Evolutionary conservation across 768 basidiomycete genomes (phyloP), one percentile per base, ranked within the genome.

Genomic region (Collybia mongolica): DNA sequence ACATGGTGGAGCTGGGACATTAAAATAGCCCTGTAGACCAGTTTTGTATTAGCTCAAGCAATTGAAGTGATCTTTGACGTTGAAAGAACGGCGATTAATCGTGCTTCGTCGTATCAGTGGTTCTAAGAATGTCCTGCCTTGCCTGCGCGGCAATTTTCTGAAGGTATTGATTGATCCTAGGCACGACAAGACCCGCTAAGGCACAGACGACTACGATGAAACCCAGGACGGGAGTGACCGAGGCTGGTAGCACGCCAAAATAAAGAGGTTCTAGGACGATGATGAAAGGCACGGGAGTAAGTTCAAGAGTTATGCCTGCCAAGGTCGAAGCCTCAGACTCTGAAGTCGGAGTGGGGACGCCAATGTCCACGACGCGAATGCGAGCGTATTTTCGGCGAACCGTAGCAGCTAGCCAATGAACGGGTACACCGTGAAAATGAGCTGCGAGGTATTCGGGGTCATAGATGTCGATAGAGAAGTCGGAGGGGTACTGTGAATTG

Each of bases 231-330:
- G 75, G 72, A 7, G 71, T 44, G n/a, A 85, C 61, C 0, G 83
- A 77, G 15, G 72, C 71, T 7, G 86, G 86, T 23, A 89, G 61
- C 19, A 83, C 63, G 14, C 81, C 83, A n/a, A 82, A 58, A 48
- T 79, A 72, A 1, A 82, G 64, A 22, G 82, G 87, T 57, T 89
- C 87, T 39, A 88, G 60, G 17, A 71, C 64, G 14, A 88, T 55
- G 48, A 73, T 62, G 54, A 88, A 72, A 2, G 83, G 72, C 5
- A 87, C 74, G 0, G 61, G 68, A 12, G 46, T 51, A 14, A 56
- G 39, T 24, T 58, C 53, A n/a, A 54, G 55, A 36, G 54, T 48
- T 48, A 32, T 14, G n/a, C 36, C 46, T 18, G 57, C 24, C 28
- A 53, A 54, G 45, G 55, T 38, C 28, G 56, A 44, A 19, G 26